phyloP scores from a whole-genome alignment of 2,329 filamentous ascomycete species.

The Aspergillus thermomutatus region DNA sequence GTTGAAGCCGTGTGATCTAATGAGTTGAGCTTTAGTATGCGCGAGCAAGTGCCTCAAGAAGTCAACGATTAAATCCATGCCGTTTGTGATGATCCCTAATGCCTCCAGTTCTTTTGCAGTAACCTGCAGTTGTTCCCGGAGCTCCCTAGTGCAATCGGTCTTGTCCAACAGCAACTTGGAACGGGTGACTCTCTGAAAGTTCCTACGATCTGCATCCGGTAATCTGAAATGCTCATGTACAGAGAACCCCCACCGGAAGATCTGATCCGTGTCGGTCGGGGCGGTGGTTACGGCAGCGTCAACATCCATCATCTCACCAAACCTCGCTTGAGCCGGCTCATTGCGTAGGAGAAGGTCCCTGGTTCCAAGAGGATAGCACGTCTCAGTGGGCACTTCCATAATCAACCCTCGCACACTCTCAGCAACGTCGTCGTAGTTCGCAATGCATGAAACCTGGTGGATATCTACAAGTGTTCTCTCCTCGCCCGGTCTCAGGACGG shows the following conservation, averaged over 20 bases:
- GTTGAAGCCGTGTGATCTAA: background rate
- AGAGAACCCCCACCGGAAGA: background rate
- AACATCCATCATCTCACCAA: too few species aligned
- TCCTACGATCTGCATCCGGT: background rate
- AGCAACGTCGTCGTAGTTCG: too few species aligned
- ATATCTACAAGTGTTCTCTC: too few species aligned
- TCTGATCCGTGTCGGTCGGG: too few species aligned
- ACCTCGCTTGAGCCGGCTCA: too few species aligned
- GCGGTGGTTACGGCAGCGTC: too few species aligned
- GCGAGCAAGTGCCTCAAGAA: background rate
- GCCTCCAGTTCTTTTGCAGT: background rate
- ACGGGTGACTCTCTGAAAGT: background rate
- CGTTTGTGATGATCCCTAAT: background rate
- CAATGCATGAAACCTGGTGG: too few species aligned
- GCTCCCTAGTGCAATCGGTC: background rate
- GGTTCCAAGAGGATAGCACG: too few species aligned
- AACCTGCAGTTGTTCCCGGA: background rate
- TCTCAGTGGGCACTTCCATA: too few species aligned
- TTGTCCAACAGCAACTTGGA: slow-evolving; percentile 3
- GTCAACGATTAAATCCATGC: slow-evolving; percentile 1
- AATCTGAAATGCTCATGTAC: background rate
- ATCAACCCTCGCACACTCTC: too few species aligned
- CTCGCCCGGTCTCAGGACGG: background rate
- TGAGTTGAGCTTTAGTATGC: slow-evolving; percentile 1
- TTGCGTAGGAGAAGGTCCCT: too few species aligned